Evolutionary conservation across 1,284 basidiomycete genomes (phyloP).

Genomic region (Marasmius tenuissimus): DNA sequence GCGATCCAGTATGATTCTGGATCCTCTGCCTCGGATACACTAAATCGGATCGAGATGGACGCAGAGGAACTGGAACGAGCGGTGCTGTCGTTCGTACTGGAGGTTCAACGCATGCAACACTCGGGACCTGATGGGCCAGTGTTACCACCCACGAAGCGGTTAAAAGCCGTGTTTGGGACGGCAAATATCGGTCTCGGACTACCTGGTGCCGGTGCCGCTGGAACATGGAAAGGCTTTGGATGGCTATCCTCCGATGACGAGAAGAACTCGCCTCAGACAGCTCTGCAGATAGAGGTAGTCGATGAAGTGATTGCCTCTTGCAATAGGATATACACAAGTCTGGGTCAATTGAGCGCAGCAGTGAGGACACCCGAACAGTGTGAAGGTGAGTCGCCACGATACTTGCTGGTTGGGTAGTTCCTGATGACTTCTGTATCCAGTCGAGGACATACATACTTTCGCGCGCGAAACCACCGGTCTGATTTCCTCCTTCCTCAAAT

Average conservation of each 20-base stretch:
- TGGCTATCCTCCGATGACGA: slow-evolving; percentile 59
- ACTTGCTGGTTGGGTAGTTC: not conserved
- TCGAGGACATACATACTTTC: slow-evolving; percentile 36
- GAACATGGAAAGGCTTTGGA: slow-evolving; percentile 78
- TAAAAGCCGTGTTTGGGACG: slow-evolving; percentile 65
- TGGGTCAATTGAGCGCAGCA: slow-evolving; percentile 39
- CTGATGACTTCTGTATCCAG: slow-evolving; percentile 19
- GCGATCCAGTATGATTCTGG: slow-evolving; percentile 77
- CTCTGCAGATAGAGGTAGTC: slow-evolving; percentile 52
- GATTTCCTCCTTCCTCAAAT: slow-evolving; percentile 54
- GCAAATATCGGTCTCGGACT: slow-evolving; percentile 69
- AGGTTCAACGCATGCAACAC: slow-evolving; percentile 63
- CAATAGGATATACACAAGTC: slow-evolving; percentile 47
- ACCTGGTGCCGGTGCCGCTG: slow-evolving; percentile 68
- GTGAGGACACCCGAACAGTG: slow-evolving; percentile 35
- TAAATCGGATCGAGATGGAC: slow-evolving; percentile 72
- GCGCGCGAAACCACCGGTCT: slow-evolving; percentile 54
- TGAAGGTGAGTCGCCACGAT: slow-evolving; percentile 36
- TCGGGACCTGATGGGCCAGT: slow-evolving; percentile 29
- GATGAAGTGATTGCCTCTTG: slow-evolving; percentile 50
- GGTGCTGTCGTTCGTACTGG: slow-evolving; percentile 68
- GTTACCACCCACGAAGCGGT: slow-evolving; percentile 46
- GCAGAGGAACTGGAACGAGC: slow-evolving; percentile 78
- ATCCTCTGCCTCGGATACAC: slow-evolving; percentile 59
- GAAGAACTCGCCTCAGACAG: slow-evolving; percentile 45